Base-by-base conservation (phyloP, 148 eudicot species). In the Camellia sinensis region DNA sequence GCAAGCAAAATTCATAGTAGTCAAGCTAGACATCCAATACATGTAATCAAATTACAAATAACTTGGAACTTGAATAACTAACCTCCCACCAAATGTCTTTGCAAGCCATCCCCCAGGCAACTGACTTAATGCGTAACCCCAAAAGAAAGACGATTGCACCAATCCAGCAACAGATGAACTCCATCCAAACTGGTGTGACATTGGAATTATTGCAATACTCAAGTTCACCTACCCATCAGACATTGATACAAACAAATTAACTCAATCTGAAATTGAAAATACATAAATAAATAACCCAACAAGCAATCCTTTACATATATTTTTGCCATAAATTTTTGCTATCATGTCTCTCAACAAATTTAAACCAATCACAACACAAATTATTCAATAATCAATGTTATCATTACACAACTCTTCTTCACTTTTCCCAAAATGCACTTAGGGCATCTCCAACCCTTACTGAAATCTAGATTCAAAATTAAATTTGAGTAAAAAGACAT, bases 171-270 rank as follows among this genome's bases (percentile, higher is more conserved):
- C 78, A 0, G 99, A 92, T 57, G 99, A 87, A 84, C 86, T 96
- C 99, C 99, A 96, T 61, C 98, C 99, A 82, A 89, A 96, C 84
- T 96, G 93, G 79, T 96, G 99, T 9, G 99, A 96, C 99, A 96
- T 93, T 48, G 99, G 99, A 85, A 96, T 96, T 70, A 96, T 96
- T 50, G 99, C 99, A 77, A 96, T 71, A 85, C 99, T 96, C 95
- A 96, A 85, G 83, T 96, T 96, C 78, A 96, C 99, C 99, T 96
- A 82, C 45, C 64, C 77, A 60, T 69, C 63, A 79, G 73, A 21
- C 74, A 78, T 40, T 3, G 10, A 59, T 18, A 37, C 15, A 41
- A 19, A 48, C 21, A 29, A 70, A 22, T 1, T 29, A 29, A 29
- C 37, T 29, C 37, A 29, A 29, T 29, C 37, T 29, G 37, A 29